Evolutionary conservation across 192 early-diverging fungal genomes (phyloP), one percentile per base, ranked within the genome.

Genomic region (Coemansia sp.): DNA sequence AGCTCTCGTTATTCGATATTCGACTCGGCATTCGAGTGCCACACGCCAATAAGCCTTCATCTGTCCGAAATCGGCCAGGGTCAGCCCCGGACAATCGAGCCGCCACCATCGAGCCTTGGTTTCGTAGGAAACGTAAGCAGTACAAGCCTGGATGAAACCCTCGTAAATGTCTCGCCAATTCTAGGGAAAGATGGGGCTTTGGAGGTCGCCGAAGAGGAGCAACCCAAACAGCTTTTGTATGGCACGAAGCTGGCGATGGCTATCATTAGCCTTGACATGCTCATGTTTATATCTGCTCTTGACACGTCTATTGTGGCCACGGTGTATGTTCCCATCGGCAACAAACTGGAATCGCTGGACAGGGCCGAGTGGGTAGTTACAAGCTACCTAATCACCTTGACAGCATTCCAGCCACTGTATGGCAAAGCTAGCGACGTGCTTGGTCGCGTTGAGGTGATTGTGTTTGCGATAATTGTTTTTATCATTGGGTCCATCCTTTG

Each of bases 301-400:
- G 69, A 68, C 40, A 35, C 88, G 60, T 95, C 91, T 0, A 92
- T 98, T 54, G 85, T 98, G 34, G 84, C 89, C 5, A 93, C 92
- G 0, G 85, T 90, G 2, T 81, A 92, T 41, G 79, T 85, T 14
- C 75, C 66, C 0, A 95, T 98, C 61, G 86, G 87, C 15, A 66
- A 77, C 29, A 88, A 93, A 33, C 90, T 96, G 45, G 63, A 81
- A 6, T 77, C 85, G 10, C 76, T 89, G 25, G 83, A 83, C 41
- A 73, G 83, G 52, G 87, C 92, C 50, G 74, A 89, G 13, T 97
- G 95, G 95, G 86, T 98, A 42, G 89, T 89, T 13, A 89, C 85
- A 17, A 76, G 85, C 25, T 94, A 92, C 58, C 81, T 94, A 9
- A 75, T 92, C 38, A 81, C 85, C 1, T 62, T 81, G 41, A 91